Base-by-base conservation (phyloP, 2,329 filamentous ascomycete species). In the Dothiorella sarmentorum region DNA sequence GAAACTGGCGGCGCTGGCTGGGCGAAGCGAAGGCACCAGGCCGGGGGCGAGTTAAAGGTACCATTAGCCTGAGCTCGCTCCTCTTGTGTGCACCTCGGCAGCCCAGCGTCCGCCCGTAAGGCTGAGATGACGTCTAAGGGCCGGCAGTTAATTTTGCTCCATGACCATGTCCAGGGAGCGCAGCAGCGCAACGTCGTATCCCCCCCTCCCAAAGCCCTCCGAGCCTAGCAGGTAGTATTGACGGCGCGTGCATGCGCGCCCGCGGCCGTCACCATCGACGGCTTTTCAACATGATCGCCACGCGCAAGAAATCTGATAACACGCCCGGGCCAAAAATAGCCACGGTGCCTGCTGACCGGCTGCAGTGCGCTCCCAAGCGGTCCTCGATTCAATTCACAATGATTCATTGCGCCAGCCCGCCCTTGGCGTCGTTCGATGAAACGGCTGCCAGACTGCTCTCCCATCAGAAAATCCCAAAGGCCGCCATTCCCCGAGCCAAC, bases 221-320 rank as follows among this genome's bases (percentile, higher is more conserved):
- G 47, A 52, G 47, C 47, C 47, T 35, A 52, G 47, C 47, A 52
- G 47, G 47, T 52, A 52, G 47, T 52, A 52, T 52, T 52, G 47
- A 52, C 47, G 47, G 47, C 47, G 47, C 47, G 47, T 52, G 47
- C 47, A 52, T 52, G 47, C 47, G 47, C 47, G 47, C 47, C 47
- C 47, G 31, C 47, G 47, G 47, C 47, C 31, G 47, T 31, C 31
- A 52, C n/a, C n/a, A n/a, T n/a, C n/a, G n/a, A n/a, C 47, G 47
- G 47, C 47, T 38, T 38, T 52, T 52, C n/a, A 52, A 52, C 47
- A 52, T n/a, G 47, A 52, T 52, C 47, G 47, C 47, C 47, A 52
- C 47, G 47, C 47, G 47, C 47, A 52, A 52, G 47, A 52, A n/a
- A 52, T 52, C 47, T 52, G 47, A 52, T 52, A 52, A 52, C 47